Base-by-base conservation (phyloP, 345 rosid species). In the Brassica cretica region DNA sequence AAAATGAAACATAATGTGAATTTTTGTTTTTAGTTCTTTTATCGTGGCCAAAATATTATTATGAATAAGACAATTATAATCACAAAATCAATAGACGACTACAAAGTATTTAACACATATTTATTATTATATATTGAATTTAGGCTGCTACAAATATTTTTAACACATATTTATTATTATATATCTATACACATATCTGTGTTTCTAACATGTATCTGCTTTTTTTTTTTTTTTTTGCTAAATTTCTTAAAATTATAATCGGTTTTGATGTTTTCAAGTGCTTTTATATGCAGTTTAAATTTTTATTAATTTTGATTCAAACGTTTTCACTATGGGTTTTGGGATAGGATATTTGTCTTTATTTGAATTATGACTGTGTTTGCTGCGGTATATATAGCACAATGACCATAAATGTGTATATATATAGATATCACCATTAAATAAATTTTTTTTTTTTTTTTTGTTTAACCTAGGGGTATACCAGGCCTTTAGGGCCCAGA, bases 261-360 rank as follows among this genome's bases (percentile, higher is more conserved):
- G 14, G 14, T 41, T 41, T 41, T 41, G 14, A 41, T 41, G 49
- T 41, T 41, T 41, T 41, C 49, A 41, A 10, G 49, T 41, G 49
- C 12, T 41, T 41, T 41, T 41, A 41, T 41, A 41, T 41, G 49
- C 49, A 41, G 14, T 10, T 8, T 3, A 41, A 41, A 33, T 33
- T 41, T 41, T 41, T 41, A 41, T 41, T 41, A 41, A 41, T 41
- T 37, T 41, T 41, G 49, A 11, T 41, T 41, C 49, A 41, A 41
- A 41, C 10, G 49, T 41, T 41, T 41, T 41, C n/a, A 41, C 14
- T 41, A 41, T 3, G 49, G 49, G 44, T 39, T 39, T 39, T 39
- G 44, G 44, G 44, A 39, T 39, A 39, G 11, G 49, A 41, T 41
- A 41, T 64, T 71, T 74, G n/a, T 59, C 15, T 64, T 49, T 64